Evolutionary conservation across 2,329 filamentous ascomycete species (phyloP).

Genomic region (Nemania abortiva): DNA sequence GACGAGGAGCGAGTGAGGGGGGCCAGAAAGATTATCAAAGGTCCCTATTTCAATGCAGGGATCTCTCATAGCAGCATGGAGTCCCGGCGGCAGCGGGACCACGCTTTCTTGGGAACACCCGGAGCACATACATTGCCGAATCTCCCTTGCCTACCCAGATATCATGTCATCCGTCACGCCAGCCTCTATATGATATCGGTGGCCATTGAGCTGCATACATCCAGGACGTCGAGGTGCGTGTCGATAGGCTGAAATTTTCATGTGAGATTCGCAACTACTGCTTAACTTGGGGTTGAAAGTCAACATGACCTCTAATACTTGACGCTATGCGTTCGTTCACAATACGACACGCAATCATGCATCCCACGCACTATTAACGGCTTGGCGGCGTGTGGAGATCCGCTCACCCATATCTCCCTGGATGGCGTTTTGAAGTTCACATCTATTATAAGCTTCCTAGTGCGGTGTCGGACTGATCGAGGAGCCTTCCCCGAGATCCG

Average conservation of each 20-base stretch:
- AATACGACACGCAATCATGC: slow-evolving; percentile 38
- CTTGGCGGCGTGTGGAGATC: slow-evolving; percentile 40
- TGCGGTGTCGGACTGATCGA: slow-evolving; percentile 32
- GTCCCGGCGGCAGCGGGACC: slow-evolving; percentile 24
- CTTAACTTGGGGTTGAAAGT: slow-evolving; percentile 27
- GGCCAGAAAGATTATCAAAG: slow-evolving; percentile 29
- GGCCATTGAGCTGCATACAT: slow-evolving; percentile 36
- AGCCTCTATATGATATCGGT: slow-evolving; percentile 25
- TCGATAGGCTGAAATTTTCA: slow-evolving; percentile 36
- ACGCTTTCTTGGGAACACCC: slow-evolving; percentile 21
- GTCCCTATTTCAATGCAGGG: slow-evolving; percentile 34
- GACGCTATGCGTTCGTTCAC: slow-evolving; percentile 1
- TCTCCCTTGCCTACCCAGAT: slow-evolving; percentile 22
- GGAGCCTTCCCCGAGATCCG: slow-evolving; percentile 10
- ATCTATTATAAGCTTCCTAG: slow-evolving; percentile 18
- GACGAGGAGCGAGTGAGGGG: slow-evolving; percentile 30
- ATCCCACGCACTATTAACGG: slow-evolving; percentile 30
- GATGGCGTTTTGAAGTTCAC: slow-evolving; percentile 20
- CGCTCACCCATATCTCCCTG: slow-evolving; percentile 19
- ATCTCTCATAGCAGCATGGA: slow-evolving; percentile 30
- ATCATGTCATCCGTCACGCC: slow-evolving; percentile 35
- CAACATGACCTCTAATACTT: slow-evolving; percentile 27
- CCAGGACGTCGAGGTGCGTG: slow-evolving; percentile 17
- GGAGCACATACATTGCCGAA: slow-evolving; percentile 30
- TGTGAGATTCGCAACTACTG: slow-evolving; percentile 32